Percentiles rank a stretch among this genome's conserved stretches.
Conservation (phyloP, 108 stramenopile genomes). For the Pseudonitzschia multistriata region DNA sequence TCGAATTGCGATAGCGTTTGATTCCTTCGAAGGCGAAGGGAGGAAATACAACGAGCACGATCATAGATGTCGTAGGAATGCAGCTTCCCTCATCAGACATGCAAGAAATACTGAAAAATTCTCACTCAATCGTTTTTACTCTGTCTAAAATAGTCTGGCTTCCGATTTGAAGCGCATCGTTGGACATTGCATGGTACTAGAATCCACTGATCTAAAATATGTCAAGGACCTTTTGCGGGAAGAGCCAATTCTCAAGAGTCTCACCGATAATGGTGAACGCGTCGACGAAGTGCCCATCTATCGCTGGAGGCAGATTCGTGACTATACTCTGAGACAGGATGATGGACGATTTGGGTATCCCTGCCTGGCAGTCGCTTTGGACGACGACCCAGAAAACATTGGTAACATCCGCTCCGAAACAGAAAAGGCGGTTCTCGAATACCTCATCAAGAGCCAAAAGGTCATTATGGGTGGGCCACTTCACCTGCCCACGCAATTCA, state of each 20-base stretch:
- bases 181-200: conserved; percentile 75
- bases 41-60: too few relatives aligned
- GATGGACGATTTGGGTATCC: conserved; percentile 78
- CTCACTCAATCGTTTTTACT: conserved; percentile 13
- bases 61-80: not conserved
- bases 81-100: not conserved
- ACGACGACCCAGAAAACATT: conserved; percentile 48
- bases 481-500: conserved; percentile 68
- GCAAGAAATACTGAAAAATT: too few relatives aligned
- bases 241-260: conserved; percentile 64
- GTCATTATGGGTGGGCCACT: conserved; percentile 75
- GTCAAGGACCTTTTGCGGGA: conserved; percentile 57
- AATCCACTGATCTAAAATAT: conserved; percentile 63
- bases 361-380: conserved; percentile 61
- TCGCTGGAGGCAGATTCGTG: conserved; percentile 86
- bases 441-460: conserved; percentile 70
- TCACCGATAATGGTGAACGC: conserved; percentile 53
- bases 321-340: conserved; percentile 71
- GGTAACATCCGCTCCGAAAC: conserved; percentile 47
- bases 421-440: conserved; percentile 53
- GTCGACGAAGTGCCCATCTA: conserved; percentile 59
- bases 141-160: conserved; percentile 52
- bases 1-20: not conserved
- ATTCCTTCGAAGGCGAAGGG: too few relatives aligned
- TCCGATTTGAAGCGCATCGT: conserved; percentile 70